Conservation (phyloP, 495 filamentous ascomycete genomes). For the Margaritispora aquatica region DNA sequence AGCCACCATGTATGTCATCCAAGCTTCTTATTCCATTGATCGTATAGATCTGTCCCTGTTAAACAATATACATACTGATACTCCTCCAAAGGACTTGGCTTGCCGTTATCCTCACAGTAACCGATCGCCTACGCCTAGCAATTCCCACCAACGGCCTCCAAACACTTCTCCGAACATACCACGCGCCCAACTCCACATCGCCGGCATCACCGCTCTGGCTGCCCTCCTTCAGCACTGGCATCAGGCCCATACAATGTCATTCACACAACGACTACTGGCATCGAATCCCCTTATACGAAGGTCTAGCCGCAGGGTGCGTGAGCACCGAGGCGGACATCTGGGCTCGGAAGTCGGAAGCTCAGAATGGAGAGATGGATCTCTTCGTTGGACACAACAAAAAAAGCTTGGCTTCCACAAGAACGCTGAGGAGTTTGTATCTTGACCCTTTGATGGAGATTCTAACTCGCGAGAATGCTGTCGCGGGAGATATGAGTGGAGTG, state of each 20-base stretch:
- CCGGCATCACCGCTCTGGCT: not conserved
- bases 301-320: conserved; percentile 48
- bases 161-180: conserved; percentile 1
- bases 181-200: conserved; percentile 1
- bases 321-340: conserved; percentile 66
- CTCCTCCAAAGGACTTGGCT: not conserved
- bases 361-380: conserved; percentile 40
- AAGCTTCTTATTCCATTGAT: not conserved
- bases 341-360: conserved; percentile 29
- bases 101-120: not conserved
- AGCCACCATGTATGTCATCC: not conserved
- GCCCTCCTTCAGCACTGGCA: not conserved
- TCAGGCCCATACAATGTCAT: conserved; percentile 7
- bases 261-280: conserved; percentile 19
- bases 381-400: conserved; percentile 51
- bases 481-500: conserved; percentile 25
- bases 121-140: not conserved
- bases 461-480: conserved; percentile 34
- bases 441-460: conserved; percentile 48
- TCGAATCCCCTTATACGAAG: conserved; percentile 39
- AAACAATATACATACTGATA: not conserved
- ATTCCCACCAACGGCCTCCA: not conserved
- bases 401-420: conserved; percentile 41
- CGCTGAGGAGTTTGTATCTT: conserved; percentile 48
- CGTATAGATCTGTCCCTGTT: not conserved